Conservation (phyloP, 495 filamentous ascomycete species). For the Parmelia sp. region DNA sequence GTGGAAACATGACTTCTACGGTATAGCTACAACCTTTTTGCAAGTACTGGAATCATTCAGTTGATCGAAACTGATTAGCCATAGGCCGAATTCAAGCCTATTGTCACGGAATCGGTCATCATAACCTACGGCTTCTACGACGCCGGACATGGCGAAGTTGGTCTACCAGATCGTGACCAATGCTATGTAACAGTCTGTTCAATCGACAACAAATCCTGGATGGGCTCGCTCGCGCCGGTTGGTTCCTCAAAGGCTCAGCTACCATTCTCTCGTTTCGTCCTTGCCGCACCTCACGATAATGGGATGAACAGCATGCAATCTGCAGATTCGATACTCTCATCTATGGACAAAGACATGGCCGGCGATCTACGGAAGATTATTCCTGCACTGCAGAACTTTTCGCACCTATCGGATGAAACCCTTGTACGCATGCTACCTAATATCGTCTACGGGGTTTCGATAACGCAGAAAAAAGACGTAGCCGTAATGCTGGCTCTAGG, state of each 20-base stretch:
- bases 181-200: constrained; percentile 47
- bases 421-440: constrained; percentile 41
- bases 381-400: neutral
- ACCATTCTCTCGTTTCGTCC: constrained; percentile 42
- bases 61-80: neutral
- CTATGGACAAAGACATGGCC: constrained; percentile 3
- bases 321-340: constrained; percentile 5
- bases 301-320: constrained; percentile 52
- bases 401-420: constrained; percentile 17
- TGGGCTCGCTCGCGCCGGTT: constrained; percentile 38
- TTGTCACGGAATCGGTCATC: constrained; percentile 38
- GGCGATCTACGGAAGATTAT: constrained; percentile 4
- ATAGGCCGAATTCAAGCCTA: constrained; percentile 36
- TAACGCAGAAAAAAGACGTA: constrained; percentile 49
- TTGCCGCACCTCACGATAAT: constrained; percentile 44
- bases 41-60: too few relatives aligned
- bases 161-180: constrained; percentile 44
- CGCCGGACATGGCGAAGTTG: constrained; percentile 38
- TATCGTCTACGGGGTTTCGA: constrained; percentile 46
- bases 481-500: constrained; percentile 42
- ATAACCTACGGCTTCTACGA: constrained; percentile 50
- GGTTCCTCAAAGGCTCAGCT: constrained; percentile 37
- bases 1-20: constrained; percentile 38
- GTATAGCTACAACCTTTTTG: too few relatives aligned
- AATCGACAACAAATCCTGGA: constrained; percentile 40